phyloP scores from a whole-genome alignment of 2,329 filamentous ascomycete genomes.

The Berkeleyomyces rouxiae region DNA sequence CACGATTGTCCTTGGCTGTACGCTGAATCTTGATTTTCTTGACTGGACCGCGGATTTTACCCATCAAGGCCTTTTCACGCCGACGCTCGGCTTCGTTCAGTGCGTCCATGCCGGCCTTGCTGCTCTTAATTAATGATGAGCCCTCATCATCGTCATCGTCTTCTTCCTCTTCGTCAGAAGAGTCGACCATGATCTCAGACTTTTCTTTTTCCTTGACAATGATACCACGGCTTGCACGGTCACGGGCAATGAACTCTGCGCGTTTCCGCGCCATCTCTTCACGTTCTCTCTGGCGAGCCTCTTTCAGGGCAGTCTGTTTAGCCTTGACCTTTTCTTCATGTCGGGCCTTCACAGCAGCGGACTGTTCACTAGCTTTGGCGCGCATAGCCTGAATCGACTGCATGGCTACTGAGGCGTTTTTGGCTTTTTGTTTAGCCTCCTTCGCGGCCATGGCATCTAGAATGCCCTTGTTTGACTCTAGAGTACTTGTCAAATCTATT shows the following conservation, averaged over 20 bases:
- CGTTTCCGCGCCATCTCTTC: conserved; percentile 60
- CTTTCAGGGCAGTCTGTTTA: conserved; percentile 33
- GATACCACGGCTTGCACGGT: conserved; percentile 28
- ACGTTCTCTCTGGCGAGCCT: conserved; percentile 56
- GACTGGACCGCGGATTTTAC: conserved; percentile 52
- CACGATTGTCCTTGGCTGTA: conserved; percentile 84
- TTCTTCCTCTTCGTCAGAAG: conserved; percentile 53
- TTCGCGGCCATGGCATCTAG: conserved; percentile 31
- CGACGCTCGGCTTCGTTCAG: conserved; percentile 31
- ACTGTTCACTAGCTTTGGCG: conserved; percentile 11
- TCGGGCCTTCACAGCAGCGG: conserved; percentile 14
- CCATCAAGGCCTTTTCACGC: conserved; percentile 31
- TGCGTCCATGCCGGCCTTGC: conserved; percentile 30
- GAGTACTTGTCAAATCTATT: conserved; percentile 29
- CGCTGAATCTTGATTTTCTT: conserved; percentile 69
- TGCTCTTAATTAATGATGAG: conserved; percentile 31
- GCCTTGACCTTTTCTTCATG: conserved; percentile 18
- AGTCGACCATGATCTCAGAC: conserved; percentile 73
- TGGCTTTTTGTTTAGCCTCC: conserved; percentile 20
- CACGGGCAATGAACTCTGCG: conserved; percentile 51
- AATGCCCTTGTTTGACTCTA: conserved; percentile 28
- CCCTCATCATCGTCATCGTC: conserved; percentile 41
- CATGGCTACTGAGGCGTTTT: conserved; percentile 11
- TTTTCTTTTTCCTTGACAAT: conserved; percentile 23
- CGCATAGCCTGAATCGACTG: conserved; percentile 11